These are phyloP conservation scores for Pseudocercospora fuligena DNA, from an alignment of 2,329 filamentous ascomycete species.

Conservation along the genomic window DNA sequence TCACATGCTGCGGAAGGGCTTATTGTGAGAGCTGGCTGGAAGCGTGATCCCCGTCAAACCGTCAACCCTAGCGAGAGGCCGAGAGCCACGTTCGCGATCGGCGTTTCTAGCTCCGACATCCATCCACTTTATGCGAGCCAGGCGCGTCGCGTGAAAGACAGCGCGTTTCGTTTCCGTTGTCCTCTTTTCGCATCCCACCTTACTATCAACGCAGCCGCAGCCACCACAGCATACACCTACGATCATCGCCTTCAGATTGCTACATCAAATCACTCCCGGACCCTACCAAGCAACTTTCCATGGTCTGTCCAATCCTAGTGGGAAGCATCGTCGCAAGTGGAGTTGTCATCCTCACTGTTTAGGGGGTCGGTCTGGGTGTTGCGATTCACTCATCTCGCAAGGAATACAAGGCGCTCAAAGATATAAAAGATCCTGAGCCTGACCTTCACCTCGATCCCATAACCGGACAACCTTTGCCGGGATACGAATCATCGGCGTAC, in stretches of 20 bases:
- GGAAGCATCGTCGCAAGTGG: background rate
- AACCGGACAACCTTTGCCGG: constrained; percentile 8
- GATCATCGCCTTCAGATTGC: background rate
- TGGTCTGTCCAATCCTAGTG: background rate
- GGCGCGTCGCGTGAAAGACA: background rate
- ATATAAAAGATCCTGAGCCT: background rate
- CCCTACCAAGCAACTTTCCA: background rate
- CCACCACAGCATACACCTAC: background rate
- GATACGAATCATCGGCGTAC: background rate
- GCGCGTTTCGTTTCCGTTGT: background rate
- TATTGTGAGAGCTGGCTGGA: background rate
- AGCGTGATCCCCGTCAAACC: too few relatives aligned
- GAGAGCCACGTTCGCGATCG: background rate
- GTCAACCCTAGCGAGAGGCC: background rate
- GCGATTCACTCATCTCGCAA: background rate
- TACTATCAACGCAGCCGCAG: background rate
- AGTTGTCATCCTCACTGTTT: background rate
- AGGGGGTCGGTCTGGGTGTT: background rate
- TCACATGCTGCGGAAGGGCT: background rate
- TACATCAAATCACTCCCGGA: too few relatives aligned
- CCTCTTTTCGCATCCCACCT: background rate
- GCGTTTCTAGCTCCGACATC: background rate
- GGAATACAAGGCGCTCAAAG: background rate
- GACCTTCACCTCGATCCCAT: constrained; percentile 3
- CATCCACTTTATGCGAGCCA: background rate